Conservation (phyloP, 1,139 yeast species). For the Suhomyces yuchorum region DNA sequence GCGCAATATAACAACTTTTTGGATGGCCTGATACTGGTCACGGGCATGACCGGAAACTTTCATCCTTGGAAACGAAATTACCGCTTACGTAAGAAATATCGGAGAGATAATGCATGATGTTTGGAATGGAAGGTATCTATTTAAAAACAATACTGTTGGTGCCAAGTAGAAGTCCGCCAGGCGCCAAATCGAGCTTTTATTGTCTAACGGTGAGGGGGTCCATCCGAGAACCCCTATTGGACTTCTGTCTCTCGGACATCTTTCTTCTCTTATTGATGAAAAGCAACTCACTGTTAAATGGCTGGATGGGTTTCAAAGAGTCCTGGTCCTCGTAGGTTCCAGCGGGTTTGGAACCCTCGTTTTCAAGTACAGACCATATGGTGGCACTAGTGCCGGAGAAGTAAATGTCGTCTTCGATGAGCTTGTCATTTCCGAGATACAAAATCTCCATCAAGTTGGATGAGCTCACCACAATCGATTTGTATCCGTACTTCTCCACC, state of each 20-base stretch:
- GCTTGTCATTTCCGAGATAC: slow-evolving; percentile 64
- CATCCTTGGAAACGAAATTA: neutral
- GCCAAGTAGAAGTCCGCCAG: neutral
- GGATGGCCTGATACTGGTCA: neutral
- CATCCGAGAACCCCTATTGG: neutral
- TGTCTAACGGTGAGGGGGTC: neutral
- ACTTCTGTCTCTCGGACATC: slow-evolving; percentile 20
- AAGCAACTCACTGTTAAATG: slow-evolving; percentile 39
- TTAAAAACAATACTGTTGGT: neutral
- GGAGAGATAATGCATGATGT: neutral
- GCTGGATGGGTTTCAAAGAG: slow-evolving; percentile 21
- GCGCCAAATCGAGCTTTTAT: neutral
- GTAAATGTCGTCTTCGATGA: slow-evolving; percentile 46
- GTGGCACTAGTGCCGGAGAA: slow-evolving; percentile 37
- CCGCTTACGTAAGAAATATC: neutral
- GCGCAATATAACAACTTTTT: neutral
- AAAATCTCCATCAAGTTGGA: slow-evolving; percentile 72
- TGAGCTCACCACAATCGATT: slow-evolving; percentile 71
- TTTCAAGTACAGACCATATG: slow-evolving; percentile 26
- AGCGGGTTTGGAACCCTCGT: slow-evolving; percentile 34
- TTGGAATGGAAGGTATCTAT: neutral
- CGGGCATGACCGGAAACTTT: neutral
- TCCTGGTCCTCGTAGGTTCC: slow-evolving; percentile 10
- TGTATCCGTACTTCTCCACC: slow-evolving; percentile 68
- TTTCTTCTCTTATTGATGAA: slow-evolving; percentile 54